phyloP scores from a whole-genome alignment of 495 filamentous ascomycete species.

The Trichoderma reesei region DNA sequence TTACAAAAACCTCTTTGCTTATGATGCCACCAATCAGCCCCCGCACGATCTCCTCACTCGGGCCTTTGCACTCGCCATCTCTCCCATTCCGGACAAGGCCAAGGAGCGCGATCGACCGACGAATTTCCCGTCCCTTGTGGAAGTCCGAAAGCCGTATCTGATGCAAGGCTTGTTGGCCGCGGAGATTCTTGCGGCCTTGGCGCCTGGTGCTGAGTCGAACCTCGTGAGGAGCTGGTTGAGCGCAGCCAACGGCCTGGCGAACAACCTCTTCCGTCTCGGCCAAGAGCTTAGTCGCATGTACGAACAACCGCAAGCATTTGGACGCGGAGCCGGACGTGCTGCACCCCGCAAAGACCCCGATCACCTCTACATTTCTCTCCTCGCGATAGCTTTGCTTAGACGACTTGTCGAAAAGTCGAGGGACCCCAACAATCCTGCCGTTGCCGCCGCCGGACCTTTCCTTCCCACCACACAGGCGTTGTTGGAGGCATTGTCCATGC shows the following conservation, averaged over 20 bases:
- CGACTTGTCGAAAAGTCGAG: conserved; percentile 62
- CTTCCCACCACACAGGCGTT: conserved; percentile 63
- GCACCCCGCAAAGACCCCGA: conserved; percentile 35
- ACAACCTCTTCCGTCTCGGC: conserved; percentile 63
- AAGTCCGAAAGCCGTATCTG: conserved; percentile 73
- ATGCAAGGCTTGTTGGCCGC: conserved; percentile 88
- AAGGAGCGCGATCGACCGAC: conserved; percentile 31
- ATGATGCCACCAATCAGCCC: conserved; percentile 50
- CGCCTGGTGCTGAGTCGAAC: conserved; percentile 57
- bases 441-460: conserved; percentile 50
- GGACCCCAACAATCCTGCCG: conserved; percentile 42
- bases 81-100: conserved; percentile 61
- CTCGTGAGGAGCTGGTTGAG: conserved; percentile 77
- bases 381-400: conserved; percentile 60
- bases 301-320: conserved; percentile 28
- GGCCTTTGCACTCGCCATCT: conserved; percentile 79
- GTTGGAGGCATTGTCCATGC: conserved; percentile 55
- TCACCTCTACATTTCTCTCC: conserved; percentile 52
- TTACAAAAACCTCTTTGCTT: conserved; percentile 69
- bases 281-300: conserved; percentile 56
- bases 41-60: conserved; percentile 78
- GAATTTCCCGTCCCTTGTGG: conserved; percentile 51
- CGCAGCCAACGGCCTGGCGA: conserved; percentile 75
- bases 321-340: conserved; percentile 20
- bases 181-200: conserved; percentile 72